These are phyloP conservation scores for Melastoma candidum DNA, from an alignment of 441 rosid species.

Conservation along the genomic window DNA sequence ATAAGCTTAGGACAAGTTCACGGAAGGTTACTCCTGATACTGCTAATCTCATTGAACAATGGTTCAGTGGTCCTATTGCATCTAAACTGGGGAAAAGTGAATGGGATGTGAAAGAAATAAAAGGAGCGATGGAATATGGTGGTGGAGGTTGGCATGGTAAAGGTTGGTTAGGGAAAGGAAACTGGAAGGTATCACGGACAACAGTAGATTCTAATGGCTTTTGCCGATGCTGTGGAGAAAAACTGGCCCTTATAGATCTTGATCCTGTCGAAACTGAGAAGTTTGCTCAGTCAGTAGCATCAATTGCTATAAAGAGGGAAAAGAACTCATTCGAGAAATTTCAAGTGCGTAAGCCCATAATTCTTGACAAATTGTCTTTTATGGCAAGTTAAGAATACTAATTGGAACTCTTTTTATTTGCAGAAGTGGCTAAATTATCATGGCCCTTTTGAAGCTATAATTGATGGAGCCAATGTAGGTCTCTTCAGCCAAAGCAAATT, in stretches of 20 bases:
- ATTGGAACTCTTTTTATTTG: slow-evolving; percentile 8
- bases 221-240: slow-evolving; percentile 50
- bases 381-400: slow-evolving; percentile 4
- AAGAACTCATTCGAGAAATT: slow-evolving; percentile 48
- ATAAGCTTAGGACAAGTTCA: slow-evolving; percentile 39
- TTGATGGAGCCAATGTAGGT: slow-evolving; percentile 62
- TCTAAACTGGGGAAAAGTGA: slow-evolving; percentile 44
- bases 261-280: slow-evolving; percentile 51
- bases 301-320: slow-evolving; percentile 48
- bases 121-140: slow-evolving; percentile 31
- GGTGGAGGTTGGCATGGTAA: slow-evolving; percentile 75
- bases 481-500: slow-evolving; percentile 38
- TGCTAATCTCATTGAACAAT: slow-evolving; percentile 32
- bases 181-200: slow-evolving; percentile 36
- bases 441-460: slow-evolving; percentile 66
- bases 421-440: slow-evolving; percentile 69
- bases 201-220: slow-evolving; percentile 34
- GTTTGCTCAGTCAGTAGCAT: slow-evolving; percentile 55
- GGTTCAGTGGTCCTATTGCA: slow-evolving; percentile 46
- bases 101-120: slow-evolving; percentile 26
- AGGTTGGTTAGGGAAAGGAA: slow-evolving; percentile 68
- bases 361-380: slow-evolving; percentile 6
- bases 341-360: slow-evolving; percentile 32
- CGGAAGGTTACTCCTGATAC: slow-evolving; percentile 43
- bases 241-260: slow-evolving; percentile 49